Conservation (phyloP, 2,329 filamentous ascomycete species). For the Dactylonectria estremocensis region DNA sequence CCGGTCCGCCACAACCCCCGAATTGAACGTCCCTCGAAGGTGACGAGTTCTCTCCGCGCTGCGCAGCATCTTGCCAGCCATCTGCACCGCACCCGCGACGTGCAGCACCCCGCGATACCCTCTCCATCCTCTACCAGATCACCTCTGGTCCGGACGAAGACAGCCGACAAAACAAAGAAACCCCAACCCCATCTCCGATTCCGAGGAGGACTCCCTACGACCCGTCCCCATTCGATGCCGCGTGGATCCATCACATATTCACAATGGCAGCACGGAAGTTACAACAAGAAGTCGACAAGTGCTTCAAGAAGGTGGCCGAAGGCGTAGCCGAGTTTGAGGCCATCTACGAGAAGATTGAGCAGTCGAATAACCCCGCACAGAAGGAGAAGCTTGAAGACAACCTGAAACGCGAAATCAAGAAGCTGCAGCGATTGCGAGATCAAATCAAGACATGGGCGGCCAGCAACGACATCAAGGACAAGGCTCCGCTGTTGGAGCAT, state of each 20-base stretch:
- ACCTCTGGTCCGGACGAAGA: constrained; percentile 29
- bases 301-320: constrained; percentile 98
- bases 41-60: constrained; percentile 24
- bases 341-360: constrained; percentile 98
- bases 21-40: constrained; percentile 41
- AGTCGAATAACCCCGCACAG: constrained; percentile 92
- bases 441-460: constrained; percentile 99
- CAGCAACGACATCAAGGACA: constrained; percentile 99
- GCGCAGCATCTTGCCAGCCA: constrained; percentile 31
- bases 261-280: constrained; percentile 96
- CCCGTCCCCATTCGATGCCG: constrained; percentile 32
- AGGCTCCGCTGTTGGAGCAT: constrained; percentile 93
- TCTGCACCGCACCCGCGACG: constrained; percentile 33
- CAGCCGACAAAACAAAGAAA: constrained; percentile 32
- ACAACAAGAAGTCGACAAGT: constrained; percentile 98
- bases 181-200: neutral
- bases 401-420: constrained; percentile 99
- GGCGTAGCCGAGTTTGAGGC: constrained; percentile 92
- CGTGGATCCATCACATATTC: constrained; percentile 43
- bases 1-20: constrained; percentile 39
- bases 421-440: constrained; percentile 95
- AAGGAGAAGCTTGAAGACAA: constrained; percentile 99
- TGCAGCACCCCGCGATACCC: constrained; percentile 29
- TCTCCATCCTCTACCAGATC: constrained; percentile 32
- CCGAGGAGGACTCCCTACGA: constrained; percentile 27